These are phyloP conservation scores for Dioscorea alata DNA, from an alignment of 106 monocot genomes.

Conservation along the genomic window DNA sequence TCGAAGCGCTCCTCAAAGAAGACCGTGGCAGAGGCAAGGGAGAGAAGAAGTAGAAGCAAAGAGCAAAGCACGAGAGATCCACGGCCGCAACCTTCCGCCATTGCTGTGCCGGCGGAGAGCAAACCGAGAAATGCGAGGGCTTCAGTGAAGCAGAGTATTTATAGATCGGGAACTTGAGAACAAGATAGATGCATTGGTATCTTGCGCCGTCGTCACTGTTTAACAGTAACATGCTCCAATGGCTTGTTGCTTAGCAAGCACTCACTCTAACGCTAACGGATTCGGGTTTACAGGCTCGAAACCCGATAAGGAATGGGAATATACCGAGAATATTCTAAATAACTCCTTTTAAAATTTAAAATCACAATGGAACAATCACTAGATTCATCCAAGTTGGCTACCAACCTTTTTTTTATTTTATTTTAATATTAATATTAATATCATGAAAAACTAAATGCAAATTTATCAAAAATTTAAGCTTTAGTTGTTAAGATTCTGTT, in stretches of 20 bases:
- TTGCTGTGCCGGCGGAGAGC: not conserved
- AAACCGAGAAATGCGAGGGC: not conserved
- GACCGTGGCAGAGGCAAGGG: slow-evolving; percentile 2
- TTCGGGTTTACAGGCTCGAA: no score
- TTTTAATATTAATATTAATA: no score
- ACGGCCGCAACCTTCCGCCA: not conserved
- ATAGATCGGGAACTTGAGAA: not conserved
- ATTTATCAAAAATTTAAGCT: no score
- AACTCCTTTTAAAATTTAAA: no score
- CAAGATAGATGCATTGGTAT: not conserved
- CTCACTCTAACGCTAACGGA: not conserved
- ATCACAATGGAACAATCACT: no score
- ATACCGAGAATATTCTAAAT: no score
- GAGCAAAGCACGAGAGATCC: not conserved
- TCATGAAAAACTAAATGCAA: no score
- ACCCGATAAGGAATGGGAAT: no score
- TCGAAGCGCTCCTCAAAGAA: slow-evolving; percentile 35
- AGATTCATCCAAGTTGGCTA: no score
- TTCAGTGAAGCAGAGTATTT: not conserved
- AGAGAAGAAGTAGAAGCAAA: not conserved
- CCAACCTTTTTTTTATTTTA: no score
- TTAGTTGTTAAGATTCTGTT: no score
- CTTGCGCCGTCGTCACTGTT: no score
- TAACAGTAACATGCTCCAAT: not conserved
- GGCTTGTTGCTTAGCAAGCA: not conserved